Percentiles rank a stretch among this genome's conserved stretches.
These are phyloP conservation scores for Hypomontagnella submonticulosa DNA, from an alignment of 495 filamentous ascomycete genomes.

Conservation along the genomic window DNA sequence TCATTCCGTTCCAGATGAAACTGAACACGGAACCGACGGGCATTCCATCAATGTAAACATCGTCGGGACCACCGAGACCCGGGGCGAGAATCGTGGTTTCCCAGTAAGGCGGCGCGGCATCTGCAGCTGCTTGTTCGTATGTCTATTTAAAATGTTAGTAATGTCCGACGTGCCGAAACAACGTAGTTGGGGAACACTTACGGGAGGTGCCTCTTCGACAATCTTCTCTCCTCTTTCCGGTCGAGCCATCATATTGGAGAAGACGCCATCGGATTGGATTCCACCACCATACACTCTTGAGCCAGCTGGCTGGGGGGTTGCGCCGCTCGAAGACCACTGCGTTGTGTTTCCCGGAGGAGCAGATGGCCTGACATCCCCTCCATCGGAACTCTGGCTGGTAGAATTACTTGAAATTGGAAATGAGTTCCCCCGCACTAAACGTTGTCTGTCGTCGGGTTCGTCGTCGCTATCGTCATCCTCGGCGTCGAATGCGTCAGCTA, in stretches of 20 bases:
- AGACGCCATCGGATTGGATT: constrained; percentile 88
- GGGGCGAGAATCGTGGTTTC: constrained; percentile 97
- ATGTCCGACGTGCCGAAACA: constrained; percentile 4
- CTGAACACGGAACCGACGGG: constrained; percentile 95
- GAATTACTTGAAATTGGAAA: constrained; percentile 45
- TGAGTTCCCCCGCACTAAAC: constrained; percentile 80
- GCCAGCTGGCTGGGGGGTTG: constrained; percentile 48
- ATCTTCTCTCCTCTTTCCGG: constrained; percentile 84
- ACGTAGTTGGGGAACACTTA: constrained; percentile 59
- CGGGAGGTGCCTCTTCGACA: constrained; percentile 90
- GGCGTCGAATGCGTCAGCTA: constrained; percentile 90
- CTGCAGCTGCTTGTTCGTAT: constrained; percentile 97
- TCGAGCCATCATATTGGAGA: constrained; percentile 93
- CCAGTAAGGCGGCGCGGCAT: constrained; percentile 98
- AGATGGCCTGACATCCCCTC: constrained; percentile 22
- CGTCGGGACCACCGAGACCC: constrained; percentile 80
- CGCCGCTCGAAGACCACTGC: constrained; percentile 43
- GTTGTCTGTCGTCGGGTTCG: constrained; percentile 84
- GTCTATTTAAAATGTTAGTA: constrained; percentile 68
- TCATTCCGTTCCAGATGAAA: constrained; percentile 99
- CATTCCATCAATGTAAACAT: constrained; percentile 95
- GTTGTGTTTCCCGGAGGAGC: constrained; percentile 28
- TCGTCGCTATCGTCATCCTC: constrained; percentile 77
- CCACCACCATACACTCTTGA: constrained; percentile 69
- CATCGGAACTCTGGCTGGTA: constrained; percentile 23